Percentiles rank a stretch among this genome's conserved stretches.
These are phyloP conservation scores for Eucalyptus shirleyi DNA, from an alignment of 345 rosid species.

Conservation along the genomic window DNA sequence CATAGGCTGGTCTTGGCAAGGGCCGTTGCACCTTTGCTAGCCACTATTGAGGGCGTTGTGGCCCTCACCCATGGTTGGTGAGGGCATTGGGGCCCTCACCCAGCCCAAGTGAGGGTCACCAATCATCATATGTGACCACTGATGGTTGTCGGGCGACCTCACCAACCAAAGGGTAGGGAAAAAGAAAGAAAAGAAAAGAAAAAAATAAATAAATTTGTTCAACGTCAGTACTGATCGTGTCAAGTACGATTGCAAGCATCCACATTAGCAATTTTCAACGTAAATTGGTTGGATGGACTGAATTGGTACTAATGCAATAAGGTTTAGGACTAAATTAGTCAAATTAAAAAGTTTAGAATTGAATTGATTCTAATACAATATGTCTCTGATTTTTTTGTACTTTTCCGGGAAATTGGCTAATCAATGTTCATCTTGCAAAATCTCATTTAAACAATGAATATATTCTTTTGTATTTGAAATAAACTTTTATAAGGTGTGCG, in stretches of 20 bases:
- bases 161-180: too few species aligned
- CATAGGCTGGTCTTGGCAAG: fast-evolving
- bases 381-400: not conserved
- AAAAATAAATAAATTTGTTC: too few species aligned
- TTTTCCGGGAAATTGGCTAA: not conserved
- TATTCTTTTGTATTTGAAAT: not conserved
- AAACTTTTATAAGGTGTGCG: not conserved
- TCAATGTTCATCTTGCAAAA: not conserved
- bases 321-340: fast-evolving
- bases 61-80: fast-evolving
- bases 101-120: fast-evolving
- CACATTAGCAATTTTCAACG: too few species aligned
- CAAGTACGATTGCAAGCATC: too few species aligned
- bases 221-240: fast-evolving
- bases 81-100: not conserved
- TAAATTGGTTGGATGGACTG: fast-evolving
- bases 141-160: fast-evolving
- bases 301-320: too few species aligned
- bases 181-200: too few species aligned
- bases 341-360: fast-evolving
- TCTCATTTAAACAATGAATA: not conserved
- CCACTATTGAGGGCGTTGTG: fast-evolving
- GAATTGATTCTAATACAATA: too few species aligned
- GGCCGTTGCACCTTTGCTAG: fast-evolving
- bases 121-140: too few species aligned